Conservation (phyloP, 169 alveolate species). For the Toxoplasma gondii region DNA sequence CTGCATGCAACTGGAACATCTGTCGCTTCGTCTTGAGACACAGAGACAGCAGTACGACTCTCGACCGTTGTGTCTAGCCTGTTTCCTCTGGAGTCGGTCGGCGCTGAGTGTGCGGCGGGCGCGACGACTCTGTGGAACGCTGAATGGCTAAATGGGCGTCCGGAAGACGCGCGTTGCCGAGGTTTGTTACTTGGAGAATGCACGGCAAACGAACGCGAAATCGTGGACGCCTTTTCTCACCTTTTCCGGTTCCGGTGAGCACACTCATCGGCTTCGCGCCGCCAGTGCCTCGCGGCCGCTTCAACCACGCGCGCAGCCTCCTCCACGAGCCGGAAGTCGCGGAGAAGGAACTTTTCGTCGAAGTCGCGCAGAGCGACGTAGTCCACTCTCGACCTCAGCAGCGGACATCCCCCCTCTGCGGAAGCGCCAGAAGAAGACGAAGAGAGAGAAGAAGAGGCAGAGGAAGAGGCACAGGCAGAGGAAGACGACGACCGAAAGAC, state of each 20-base stretch:
- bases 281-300: constrained; percentile 23
- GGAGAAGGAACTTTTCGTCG: background rate
- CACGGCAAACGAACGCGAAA: no score
- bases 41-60: no score
- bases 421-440: background rate
- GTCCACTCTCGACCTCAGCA: background rate
- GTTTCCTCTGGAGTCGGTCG: no score
- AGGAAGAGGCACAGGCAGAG: background rate
- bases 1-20: no score
- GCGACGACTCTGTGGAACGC: no score
- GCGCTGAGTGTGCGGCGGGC: no score
- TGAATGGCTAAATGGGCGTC: no score
- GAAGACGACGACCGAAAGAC: background rate
- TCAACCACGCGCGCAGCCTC: constrained; percentile 20
- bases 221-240: background rate
- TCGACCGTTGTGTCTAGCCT: no score
- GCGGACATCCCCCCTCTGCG: constrained; percentile 11
- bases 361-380: background rate
- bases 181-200: no score
- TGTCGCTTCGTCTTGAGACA: no score
- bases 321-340: constrained; percentile 25
- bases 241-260: background rate
- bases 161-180: no score
- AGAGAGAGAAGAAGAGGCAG: background rate
- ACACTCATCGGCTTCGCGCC: constrained; percentile 11